Conservation (phyloP, 495 filamentous ascomycete genomes). For the Poronia punctata region DNA sequence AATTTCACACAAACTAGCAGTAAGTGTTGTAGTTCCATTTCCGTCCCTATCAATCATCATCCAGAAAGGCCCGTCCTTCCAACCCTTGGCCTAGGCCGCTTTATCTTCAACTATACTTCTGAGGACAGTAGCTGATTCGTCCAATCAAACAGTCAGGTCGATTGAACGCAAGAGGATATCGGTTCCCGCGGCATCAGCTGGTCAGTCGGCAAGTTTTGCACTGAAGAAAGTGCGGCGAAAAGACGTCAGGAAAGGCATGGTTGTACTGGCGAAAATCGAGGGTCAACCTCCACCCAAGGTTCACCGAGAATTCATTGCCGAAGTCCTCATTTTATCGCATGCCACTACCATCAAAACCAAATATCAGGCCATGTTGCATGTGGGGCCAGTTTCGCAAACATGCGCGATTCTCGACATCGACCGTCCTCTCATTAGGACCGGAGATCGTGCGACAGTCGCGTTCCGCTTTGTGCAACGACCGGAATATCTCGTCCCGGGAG, state of each 20-base stretch:
- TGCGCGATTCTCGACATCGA: conserved; percentile 98
- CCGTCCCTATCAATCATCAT: too few relatives aligned
- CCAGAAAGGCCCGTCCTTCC: too few relatives aligned
- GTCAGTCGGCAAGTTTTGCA: conserved; percentile 89
- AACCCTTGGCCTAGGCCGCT: too few relatives aligned
- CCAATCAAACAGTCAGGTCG: conserved; percentile 56
- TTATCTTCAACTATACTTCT: too few relatives aligned
- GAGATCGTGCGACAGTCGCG: conserved; percentile 84
- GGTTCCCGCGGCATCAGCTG: conserved; percentile 83
- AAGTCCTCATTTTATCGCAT: conserved; percentile 92
- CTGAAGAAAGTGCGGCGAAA: conserved; percentile 77
- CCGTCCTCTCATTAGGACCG: conserved; percentile 88
- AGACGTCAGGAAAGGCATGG: conserved; percentile 98
- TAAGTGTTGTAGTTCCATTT: conserved; percentile 1
- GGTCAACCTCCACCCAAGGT: conserved; percentile 65
- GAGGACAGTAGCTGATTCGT: too few relatives aligned
- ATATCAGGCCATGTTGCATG: conserved; percentile 98
- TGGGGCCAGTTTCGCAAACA: conserved; percentile 90
- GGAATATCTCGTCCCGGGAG: conserved; percentile 83
- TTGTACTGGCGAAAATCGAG: conserved; percentile 80
- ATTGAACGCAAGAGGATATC: conserved; percentile 94
- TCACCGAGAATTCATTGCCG: conserved; percentile 86
- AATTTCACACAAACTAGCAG: conserved; percentile 82
- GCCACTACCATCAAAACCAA: conserved; percentile 98
- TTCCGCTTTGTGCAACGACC: conserved; percentile 96